Evolutionary conservation across 768 basidiomycete genomes (phyloP).

Genomic region (Mycena filopes): DNA sequence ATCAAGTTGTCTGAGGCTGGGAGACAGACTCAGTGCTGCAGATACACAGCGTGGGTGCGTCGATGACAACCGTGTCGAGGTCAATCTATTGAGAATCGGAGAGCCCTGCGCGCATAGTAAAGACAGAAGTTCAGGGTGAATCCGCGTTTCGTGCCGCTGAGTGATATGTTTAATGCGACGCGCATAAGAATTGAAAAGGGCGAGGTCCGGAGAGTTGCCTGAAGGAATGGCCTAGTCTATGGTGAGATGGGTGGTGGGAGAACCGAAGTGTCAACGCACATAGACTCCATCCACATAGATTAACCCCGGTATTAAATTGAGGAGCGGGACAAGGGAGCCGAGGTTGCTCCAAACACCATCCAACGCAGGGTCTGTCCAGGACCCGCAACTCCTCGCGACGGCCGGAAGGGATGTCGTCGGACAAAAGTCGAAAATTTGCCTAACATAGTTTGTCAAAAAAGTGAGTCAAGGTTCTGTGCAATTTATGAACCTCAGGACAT

Average conservation of each 20-base stretch:
- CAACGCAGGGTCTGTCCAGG: constrained; percentile 61
- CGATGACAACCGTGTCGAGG: constrained; percentile 43
- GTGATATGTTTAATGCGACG: constrained; percentile 49
- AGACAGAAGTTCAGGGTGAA: constrained; percentile 39
- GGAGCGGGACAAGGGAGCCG: constrained; percentile 51
- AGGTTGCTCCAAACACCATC: constrained; percentile 58
- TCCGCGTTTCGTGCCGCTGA: constrained; percentile 40
- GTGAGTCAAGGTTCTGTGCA: too few relatives aligned
- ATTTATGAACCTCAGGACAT: constrained; percentile 45
- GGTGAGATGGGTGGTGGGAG: not conserved
- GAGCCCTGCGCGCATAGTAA: constrained; percentile 27
- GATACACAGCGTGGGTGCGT: constrained; percentile 37
- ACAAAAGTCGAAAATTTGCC: constrained; percentile 50
- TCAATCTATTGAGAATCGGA: constrained; percentile 41
- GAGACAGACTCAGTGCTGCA: constrained; percentile 47
- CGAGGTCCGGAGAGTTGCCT: constrained; percentile 35
- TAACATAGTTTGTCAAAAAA: constrained; percentile 16
- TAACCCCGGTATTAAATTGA: constrained; percentile 50
- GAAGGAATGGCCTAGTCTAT: not conserved
- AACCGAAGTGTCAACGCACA: constrained; percentile 40
- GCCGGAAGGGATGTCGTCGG: constrained; percentile 46
- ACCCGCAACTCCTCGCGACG: constrained; percentile 54
- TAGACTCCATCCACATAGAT: constrained; percentile 41
- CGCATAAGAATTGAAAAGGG: constrained; percentile 47
- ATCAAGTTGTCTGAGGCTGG: constrained; percentile 46